Base-by-base conservation (phyloP, 345 rosid genomes). In the Melaleuca quinquenervia region DNA sequence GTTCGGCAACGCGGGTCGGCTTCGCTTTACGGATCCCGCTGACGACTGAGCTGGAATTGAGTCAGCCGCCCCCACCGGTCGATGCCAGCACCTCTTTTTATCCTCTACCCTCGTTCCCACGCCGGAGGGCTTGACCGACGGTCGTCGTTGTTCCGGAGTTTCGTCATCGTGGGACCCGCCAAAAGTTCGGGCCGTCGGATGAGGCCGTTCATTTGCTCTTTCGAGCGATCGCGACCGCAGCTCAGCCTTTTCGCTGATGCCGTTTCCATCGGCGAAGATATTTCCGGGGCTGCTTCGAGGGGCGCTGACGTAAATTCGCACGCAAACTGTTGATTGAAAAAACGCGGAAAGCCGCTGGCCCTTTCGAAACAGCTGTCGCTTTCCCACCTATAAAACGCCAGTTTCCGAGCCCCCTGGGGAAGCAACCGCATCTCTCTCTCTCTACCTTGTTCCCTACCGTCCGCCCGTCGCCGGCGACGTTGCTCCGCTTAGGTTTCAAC, bases 51-150 rank as follows among this genome's bases (percentile, higher is more conserved):
- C 78, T 70, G 78, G 18, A 18, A 36, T 11, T 2, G 80, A 70
- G 80, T 70, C 80, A 18, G 80, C 80, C 32, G 0, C 11, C 24
- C 11, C 80, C 80, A 70, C 48, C 78, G 3, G 3, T 20, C 10
- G 80, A 18, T 70, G 80, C 80, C 48, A 36, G 24, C 80, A 1
- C 0, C 22, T n/a, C 48, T 2, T 5, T 64, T 2, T 18, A 70
- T 70, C 48, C 24, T 21, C 13, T 70, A 18, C 80, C 21, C 26
- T 24, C 80, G 0, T 36, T 5, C 12, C 80, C 48, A 36, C 80
- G 26, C 80, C 3, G 0, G 0, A 1, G 26, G 5, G 3, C 48
- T 3, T 3, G 1, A 70, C 21, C 0, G 26, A 18, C 80, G 80
- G 80, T 18, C 80, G 26, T 1, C 26, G 18, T 70, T 5, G 80